Evolutionary conservation across 768 basidiomycete genomes (phyloP).

Genomic region (Paxillus involutus): DNA sequence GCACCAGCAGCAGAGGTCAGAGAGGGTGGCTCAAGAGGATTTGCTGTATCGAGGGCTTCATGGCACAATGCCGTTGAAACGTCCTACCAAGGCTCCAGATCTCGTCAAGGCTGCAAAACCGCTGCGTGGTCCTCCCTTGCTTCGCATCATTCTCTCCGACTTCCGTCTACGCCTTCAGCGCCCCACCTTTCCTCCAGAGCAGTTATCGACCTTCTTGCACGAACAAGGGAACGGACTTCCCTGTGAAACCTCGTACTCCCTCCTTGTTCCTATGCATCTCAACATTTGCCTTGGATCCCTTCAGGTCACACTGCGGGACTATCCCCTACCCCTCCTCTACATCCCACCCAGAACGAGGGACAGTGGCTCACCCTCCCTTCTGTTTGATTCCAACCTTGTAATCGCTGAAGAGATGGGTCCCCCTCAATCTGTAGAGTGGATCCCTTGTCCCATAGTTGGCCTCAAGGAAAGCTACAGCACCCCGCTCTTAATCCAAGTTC

Average conservation of each 20-base stretch:
- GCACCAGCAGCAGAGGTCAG: conserved; percentile 43
- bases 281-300: conserved; percentile 63
- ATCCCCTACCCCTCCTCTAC: conserved; percentile 82
- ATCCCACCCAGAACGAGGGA: conserved; percentile 49
- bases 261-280: conserved; percentile 83
- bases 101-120: conserved; percentile 40
- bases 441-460: conserved; percentile 66
- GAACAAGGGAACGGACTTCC: conserved; percentile 72
- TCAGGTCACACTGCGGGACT: conserved; percentile 73
- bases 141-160: conserved; percentile 63
- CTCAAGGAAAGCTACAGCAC: conserved; percentile 49
- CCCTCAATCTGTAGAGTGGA: conserved; percentile 65
- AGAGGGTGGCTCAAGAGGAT: conserved; percentile 51
- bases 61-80: conserved; percentile 33
- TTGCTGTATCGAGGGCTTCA: conserved; percentile 44
- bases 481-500: conserved; percentile 61
- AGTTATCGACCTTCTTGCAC: conserved; percentile 62
- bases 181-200: conserved; percentile 57
- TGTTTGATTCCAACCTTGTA: conserved; percentile 76
- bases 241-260: conserved; percentile 65
- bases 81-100: conserved; percentile 38
- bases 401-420: conserved; percentile 86
- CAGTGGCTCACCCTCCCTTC: conserved; percentile 46
- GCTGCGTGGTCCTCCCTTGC: conserved; percentile 57
- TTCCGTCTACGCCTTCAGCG: conserved; percentile 54